Evolutionary conservation across 2,329 filamentous ascomycete species (phyloP).

Genomic region (Byssothecium circinans): DNA sequence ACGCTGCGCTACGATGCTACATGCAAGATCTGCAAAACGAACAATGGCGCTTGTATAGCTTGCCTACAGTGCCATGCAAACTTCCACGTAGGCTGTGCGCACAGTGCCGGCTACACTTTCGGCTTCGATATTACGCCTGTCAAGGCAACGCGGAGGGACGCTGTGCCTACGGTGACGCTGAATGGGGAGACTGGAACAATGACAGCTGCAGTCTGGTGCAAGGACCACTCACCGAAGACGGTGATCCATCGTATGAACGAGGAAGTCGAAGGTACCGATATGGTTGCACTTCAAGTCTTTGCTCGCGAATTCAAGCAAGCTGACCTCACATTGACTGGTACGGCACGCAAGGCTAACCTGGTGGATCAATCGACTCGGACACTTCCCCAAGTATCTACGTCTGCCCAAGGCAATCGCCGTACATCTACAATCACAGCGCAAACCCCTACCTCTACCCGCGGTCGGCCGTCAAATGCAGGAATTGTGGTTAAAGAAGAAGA

Average conservation of each 20-base stretch:
- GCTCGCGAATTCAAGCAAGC: conserved; percentile 92
- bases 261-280: conserved; percentile 67
- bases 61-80: conserved; percentile 73
- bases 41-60: conserved; percentile 74
- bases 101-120: conserved; percentile 77
- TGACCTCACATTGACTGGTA: conserved; percentile 85
- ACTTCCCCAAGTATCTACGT: conserved; percentile 34
- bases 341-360: conserved; percentile 86
- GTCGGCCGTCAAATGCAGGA: conserved; percentile 40
- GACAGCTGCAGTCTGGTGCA: conserved; percentile 87
- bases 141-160: conserved; percentile 83
- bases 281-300: conserved; percentile 82
- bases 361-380: conserved; percentile 64
- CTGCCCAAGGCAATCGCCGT: conserved; percentile 40
- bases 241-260: conserved; percentile 80
- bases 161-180: conserved; percentile 76
- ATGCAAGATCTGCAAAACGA: conserved; percentile 82
- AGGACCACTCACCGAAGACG: conserved; percentile 74
- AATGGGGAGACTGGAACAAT: conserved; percentile 80
- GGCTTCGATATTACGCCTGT: conserved; percentile 90
- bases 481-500: conserved; percentile 42
- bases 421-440: conserved; percentile 42
- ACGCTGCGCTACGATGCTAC: conserved; percentile 78
- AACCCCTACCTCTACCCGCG: conserved; percentile 38
- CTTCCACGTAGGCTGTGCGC: conserved; percentile 90